These are phyloP conservation scores for Bertia moriformis DNA, from an alignment of 2,329 filamentous ascomycete species.

Conservation along the genomic window DNA sequence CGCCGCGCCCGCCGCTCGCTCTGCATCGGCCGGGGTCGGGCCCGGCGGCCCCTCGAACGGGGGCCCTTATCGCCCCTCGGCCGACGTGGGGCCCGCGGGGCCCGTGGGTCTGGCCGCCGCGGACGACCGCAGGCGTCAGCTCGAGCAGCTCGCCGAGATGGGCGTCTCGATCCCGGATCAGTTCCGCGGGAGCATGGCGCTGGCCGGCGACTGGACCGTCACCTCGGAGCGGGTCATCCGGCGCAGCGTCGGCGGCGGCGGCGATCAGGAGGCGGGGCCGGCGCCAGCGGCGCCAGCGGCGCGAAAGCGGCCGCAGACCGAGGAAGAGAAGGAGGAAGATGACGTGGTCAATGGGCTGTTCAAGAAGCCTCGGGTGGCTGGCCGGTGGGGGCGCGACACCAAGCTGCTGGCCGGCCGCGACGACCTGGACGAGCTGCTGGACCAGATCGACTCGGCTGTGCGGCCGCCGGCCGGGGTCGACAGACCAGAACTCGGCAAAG, in stretches of 20 bases:
- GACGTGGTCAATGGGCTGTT: constrained; percentile 41
- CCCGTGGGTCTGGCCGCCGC: constrained; percentile 20
- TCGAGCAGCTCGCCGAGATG: constrained; percentile 75
- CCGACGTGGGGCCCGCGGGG: too few species aligned
- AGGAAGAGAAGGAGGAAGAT: constrained; percentile 46
- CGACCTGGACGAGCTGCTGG: constrained; percentile 46
- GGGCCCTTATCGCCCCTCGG: too few species aligned
- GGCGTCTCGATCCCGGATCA: constrained; percentile 73
- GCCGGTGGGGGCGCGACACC: constrained; percentile 35
- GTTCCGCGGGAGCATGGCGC: constrained; percentile 65
- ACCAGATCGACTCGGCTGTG: constrained; percentile 23
- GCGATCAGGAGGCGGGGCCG: constrained; percentile 26
- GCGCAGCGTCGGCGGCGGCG: constrained; percentile 24
- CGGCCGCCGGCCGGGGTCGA: constrained; percentile 14
- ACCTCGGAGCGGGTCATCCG: constrained; percentile 46
- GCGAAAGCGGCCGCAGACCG: constrained; percentile 49
- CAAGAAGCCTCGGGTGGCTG: constrained; percentile 34
- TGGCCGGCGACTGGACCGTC: constrained; percentile 78
- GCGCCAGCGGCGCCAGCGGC: too few species aligned
- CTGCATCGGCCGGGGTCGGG: constrained; percentile 13
- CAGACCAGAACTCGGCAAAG: constrained; percentile 9
- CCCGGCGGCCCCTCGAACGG: constrained; percentile 5
- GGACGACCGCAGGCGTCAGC: constrained; percentile 65
- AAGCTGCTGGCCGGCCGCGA: constrained; percentile 30
- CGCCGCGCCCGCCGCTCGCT: constrained; percentile 29